Evolutionary conservation across 139 green algal species (phyloP), one percentile per base, ranked within the genome.

Genomic region (Edaphochlamys debaryana): DNA sequence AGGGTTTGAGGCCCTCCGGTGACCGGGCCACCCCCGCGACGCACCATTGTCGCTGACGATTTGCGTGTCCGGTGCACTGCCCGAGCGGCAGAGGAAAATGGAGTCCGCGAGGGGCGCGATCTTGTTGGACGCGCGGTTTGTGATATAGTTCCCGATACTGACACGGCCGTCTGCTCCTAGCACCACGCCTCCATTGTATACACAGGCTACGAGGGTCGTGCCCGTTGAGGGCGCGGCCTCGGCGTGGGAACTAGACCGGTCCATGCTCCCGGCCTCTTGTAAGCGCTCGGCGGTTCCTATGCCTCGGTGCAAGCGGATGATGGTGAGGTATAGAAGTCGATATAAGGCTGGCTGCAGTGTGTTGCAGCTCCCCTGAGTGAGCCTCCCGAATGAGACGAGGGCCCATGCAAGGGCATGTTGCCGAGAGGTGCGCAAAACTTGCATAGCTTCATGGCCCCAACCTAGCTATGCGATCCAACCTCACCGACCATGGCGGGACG

Each of bases 71-170:
- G 96, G 94, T 25, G 96, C 95, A 58, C 93, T 97, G 11, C 95
- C 95, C 3, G 94, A 98, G 27, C 95, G 78, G 54, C 96, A 82
- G 42, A 98, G 82, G 84, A 87, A 97, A 4, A 96, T 92, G 58
- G 90, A 94, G 71, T 98, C 97, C 27, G 90, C 86, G 1, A 99
- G 85, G 25, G 93, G 90, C 13, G 93, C 96, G 60, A 99, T 95
- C 89, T 99, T 99, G 92, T 99, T 95, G 40, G 95, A 98, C 0
- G 93, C 95, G 40, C 97, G 89, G 86, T 99, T 99, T 25, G 89
- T 95, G 13, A 99, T 89, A 79, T 99, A 99, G 48, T 92, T 93
- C 25, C 97, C 96, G 23, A 95, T 98, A 52, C 90, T 95, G 3
- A 96, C 95, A 4, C 97, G 86, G 1, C 94, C 95, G 85, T 99